These are phyloP conservation scores for Flaveria robusta DNA, from an alignment of 129 eudicot species.

Conservation along the genomic window DNA sequence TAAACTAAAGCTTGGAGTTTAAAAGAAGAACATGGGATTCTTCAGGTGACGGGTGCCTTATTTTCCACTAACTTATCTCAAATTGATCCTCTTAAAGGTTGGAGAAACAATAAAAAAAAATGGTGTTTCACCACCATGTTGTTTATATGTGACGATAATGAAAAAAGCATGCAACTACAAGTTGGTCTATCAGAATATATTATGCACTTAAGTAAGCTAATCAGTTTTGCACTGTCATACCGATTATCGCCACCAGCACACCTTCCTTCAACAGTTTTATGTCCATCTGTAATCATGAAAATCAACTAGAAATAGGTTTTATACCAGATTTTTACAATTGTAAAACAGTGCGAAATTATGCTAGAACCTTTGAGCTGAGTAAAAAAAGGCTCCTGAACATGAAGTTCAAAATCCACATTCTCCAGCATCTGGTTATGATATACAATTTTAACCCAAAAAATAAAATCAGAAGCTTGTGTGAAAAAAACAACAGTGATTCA, in stretches of 20 bases:
- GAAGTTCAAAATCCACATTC: constrained; percentile 66
- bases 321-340: constrained; percentile 12
- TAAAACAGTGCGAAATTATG: constrained; percentile 5
- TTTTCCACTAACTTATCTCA: constrained; percentile 7
- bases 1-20: background rate
- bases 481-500: background rate
- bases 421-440: constrained; percentile 51
- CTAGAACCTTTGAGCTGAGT: constrained; percentile 69
- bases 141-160: background rate
- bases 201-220: background rate
- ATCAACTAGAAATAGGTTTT: constrained; percentile 18
- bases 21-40: background rate
- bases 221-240: constrained; percentile 37
- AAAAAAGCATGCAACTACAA: background rate
- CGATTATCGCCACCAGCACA: constrained; percentile 69
- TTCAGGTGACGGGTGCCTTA: background rate
- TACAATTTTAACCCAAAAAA: constrained; percentile 7
- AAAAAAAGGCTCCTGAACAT: constrained; percentile 93
- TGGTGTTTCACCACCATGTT: background rate
- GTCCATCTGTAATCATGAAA: constrained; percentile 61
- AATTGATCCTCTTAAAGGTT: background rate
- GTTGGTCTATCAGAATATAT: background rate
- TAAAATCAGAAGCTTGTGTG: background rate
- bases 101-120: background rate
- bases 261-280: constrained; percentile 91